Evolutionary conservation across 176 grass and related monocot species (phyloP), one percentile per base, ranked within the genome.

Genomic region (Rhynchospora breviuscula): DNA sequence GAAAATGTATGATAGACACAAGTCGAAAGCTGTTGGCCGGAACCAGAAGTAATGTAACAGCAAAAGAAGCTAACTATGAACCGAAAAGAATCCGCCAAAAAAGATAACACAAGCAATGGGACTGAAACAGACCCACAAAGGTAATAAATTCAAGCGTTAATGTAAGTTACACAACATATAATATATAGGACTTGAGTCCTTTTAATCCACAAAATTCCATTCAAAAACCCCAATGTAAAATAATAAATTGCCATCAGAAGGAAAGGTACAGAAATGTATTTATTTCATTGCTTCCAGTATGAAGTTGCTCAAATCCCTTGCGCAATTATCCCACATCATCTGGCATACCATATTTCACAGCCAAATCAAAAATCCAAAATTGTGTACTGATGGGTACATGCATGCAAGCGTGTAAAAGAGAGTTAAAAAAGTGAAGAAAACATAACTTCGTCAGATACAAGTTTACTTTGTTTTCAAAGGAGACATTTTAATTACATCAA

Each of bases 271-370:
- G 67, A 80, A 6, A 48, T 18, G 1, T 45, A 86, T 33, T 79
- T 81, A 93, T 91, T 85, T 91, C 91, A 91, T 83, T 58, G 86
- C 89, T 82, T 85, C 67, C 81, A 89, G 86, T 83, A 75, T 59
- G 80, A 84, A 85, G 76, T 60, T 83, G 84, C 86, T 93, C 88
- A 87, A 88, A 90, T 81, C 91, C 91, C 86, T 93, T 93, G 88
- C 88, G 84, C 91, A 93, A 88, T 88, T 85, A 73, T 75, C 86
- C 86, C 82, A 46, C 86, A 89, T 91, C 91, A 93, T 60, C 59
- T 89, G 91, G 87, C 84, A 88, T 6, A 2, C 33, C 13, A 12
- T 33, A 43, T 61, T 25, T 21, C 4, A 21, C 31, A 51, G 75
- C 1, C 9, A 77, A 67, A 67, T 17, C 13, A 40, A 43, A 18